Evolutionary conservation across 164 flowering plant genomes (phyloP).

Genomic region (Buxus sempervirens): DNA sequence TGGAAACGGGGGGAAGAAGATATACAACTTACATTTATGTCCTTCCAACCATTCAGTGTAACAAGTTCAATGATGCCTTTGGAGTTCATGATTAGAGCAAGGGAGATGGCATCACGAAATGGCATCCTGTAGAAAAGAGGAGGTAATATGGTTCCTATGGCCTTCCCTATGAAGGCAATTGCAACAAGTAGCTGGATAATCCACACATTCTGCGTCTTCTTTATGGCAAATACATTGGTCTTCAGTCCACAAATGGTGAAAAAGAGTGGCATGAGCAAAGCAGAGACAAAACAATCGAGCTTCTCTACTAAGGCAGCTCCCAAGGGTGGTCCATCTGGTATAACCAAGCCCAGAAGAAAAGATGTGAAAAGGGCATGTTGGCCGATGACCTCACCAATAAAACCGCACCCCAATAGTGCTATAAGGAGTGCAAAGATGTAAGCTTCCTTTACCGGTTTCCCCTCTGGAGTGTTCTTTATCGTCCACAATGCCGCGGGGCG

Average conservation of each 20-base stretch:
- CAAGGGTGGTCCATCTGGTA: constrained; percentile 33
- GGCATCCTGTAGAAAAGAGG: constrained; percentile 24
- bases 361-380: constrained; percentile 34
- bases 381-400: constrained; percentile 27
- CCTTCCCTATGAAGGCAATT: background rate
- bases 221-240: background rate
- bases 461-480: constrained; percentile 26
- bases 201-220: too few species aligned
- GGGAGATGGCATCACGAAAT: constrained; percentile 20
- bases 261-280: constrained; percentile 11
- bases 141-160: constrained; percentile 1
- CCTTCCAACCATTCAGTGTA: too few species aligned
- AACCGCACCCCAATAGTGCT: constrained; percentile 13
- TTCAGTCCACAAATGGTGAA: background rate
- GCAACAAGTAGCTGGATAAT: background rate
- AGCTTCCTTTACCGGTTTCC: constrained; percentile 21
- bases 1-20: background rate
- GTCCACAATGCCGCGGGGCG: constrained; percentile 28
- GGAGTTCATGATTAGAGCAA: constrained; percentile 32
- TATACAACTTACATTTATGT: background rate
- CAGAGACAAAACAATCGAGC: constrained; percentile 11
- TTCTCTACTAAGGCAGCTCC: constrained; percentile 18
- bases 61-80: constrained; percentile 30
- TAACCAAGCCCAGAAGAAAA: constrained; percentile 34
- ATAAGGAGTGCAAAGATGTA: constrained; percentile 14